A percentile compares a stretch with the other conserved stretches of the same genome.
Conservation (phyloP, 139 green algal species). For the Haematococcus lacustris region DNA sequence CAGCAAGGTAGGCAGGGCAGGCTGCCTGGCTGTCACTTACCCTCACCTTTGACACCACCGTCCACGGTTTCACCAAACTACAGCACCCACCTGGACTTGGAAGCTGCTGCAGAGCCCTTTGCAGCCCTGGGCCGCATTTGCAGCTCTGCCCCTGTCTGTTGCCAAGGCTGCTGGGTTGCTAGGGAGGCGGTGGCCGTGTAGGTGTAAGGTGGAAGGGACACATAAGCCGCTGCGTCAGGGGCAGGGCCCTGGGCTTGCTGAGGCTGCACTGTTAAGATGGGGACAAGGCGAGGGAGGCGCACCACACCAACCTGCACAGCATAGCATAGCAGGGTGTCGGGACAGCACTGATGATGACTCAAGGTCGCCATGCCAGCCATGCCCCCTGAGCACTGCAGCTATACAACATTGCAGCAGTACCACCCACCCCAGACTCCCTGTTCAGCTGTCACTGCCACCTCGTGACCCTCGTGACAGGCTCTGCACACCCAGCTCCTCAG, state of each 20-base stretch:
- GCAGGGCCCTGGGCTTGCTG: slow-evolving; percentile 4
- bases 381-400: too few relatives aligned
- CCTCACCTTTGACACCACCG: too few relatives aligned
- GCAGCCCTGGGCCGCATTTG: background rate
- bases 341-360: background rate
- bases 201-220: too few relatives aligned
- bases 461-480: too few relatives aligned
- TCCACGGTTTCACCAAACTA: too few relatives aligned
- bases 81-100: background rate
- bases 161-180: background rate
- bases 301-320: slow-evolving; percentile 20
- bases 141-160: background rate
- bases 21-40: too few relatives aligned
- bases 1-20: too few relatives aligned
- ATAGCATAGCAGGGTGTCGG: background rate
- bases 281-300: slow-evolving; percentile 30
- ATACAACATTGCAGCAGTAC: too few relatives aligned
- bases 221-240: background rate
- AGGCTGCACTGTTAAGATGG: slow-evolving; percentile 25
- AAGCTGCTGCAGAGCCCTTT: background rate
- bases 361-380: background rate
- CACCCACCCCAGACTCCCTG: too few relatives aligned
- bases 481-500: too few relatives aligned
- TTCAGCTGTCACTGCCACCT: too few relatives aligned
- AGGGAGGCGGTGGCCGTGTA: too few relatives aligned